Conservation (phyloP, 1,284 basidiomycete genomes). For the Cystobasidium slooffiae region DNA sequence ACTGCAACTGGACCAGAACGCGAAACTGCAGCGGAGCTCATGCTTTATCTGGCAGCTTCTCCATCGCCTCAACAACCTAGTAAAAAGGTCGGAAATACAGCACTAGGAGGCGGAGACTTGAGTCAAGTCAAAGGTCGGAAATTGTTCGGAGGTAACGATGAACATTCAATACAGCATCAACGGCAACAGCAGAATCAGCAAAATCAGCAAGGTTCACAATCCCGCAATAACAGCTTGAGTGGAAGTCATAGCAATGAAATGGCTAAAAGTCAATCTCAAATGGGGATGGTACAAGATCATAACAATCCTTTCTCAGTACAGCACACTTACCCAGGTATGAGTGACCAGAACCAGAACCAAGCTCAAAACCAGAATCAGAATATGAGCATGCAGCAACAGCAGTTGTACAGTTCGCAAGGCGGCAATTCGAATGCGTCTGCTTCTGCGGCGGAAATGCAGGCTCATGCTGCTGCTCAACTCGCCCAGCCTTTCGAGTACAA, state of each 20-base stretch:
- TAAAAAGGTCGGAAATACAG: slow-evolving; percentile 18
- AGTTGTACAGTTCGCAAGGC: not conserved
- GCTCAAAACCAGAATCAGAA: not conserved
- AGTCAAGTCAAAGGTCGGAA: slow-evolving; percentile 41
- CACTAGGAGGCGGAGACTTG: slow-evolving; percentile 29
- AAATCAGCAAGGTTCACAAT: not conserved
- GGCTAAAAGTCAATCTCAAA: slow-evolving; percentile 5
- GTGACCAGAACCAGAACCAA: not conserved
- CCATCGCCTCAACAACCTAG: slow-evolving; percentile 48
- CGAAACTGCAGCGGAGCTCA: slow-evolving; percentile 52
- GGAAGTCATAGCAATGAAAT: not conserved
- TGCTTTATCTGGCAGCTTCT: slow-evolving; percentile 52
- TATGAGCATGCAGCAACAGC: not conserved
- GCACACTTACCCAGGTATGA: slow-evolving; percentile 16
- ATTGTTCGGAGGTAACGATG: slow-evolving; percentile 37
- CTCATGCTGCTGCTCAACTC: slow-evolving; percentile 13
- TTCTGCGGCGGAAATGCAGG: slow-evolving; percentile 5
- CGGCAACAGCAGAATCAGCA: slow-evolving; percentile 10
- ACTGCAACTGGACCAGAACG: slow-evolving; percentile 30
- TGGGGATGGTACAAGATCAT: slow-evolving; percentile 9
- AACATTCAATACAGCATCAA: slow-evolving; percentile 11
- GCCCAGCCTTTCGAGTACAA: slow-evolving; percentile 42
- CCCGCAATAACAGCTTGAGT: not conserved
- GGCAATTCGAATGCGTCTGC: not conserved
- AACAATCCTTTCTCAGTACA: slow-evolving; percentile 20